Evolutionary conservation across 106 monocot genomes (phyloP).

Genomic region (Agapanthus africanus): DNA sequence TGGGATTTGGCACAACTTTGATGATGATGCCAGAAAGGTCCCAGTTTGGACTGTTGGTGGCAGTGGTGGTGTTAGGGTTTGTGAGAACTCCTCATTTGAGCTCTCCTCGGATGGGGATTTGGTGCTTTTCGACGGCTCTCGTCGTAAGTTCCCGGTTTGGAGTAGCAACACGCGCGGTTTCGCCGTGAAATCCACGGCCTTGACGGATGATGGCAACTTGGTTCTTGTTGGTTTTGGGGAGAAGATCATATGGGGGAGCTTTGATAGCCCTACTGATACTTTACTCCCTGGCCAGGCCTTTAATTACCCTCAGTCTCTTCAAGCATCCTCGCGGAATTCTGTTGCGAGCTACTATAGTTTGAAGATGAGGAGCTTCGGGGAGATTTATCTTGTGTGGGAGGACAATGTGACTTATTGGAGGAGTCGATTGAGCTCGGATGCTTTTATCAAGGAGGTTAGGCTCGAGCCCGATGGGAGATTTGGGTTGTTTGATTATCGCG

Average conservation of each 20-base stretch:
- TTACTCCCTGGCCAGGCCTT: slow-evolving; percentile 32
- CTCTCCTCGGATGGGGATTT: slow-evolving; percentile 35
- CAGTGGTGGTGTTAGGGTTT: slow-evolving; percentile 30
- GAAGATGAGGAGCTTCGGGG: slow-evolving; percentile 18
- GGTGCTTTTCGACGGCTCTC: slow-evolving; percentile 14
- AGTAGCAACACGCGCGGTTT: slow-evolving; percentile 24
- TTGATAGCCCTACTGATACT: slow-evolving; percentile 33
- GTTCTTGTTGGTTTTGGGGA: slow-evolving; percentile 15
- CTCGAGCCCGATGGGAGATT: slow-evolving; percentile 22
- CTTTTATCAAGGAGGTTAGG: slow-evolving; percentile 17
- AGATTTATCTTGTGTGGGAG: slow-evolving; percentile 41
- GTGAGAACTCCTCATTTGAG: slow-evolving; percentile 20
- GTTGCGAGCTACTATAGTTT: slow-evolving; percentile 35
- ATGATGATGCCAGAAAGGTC: neutral
- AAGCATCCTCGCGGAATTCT: slow-evolving; percentile 14
- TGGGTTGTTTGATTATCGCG: slow-evolving; percentile 20
- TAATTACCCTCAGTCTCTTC: slow-evolving; percentile 27
- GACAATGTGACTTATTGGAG: slow-evolving; percentile 45
- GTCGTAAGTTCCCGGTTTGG: slow-evolving; percentile 18
- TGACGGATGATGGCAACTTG: slow-evolving; percentile 26
- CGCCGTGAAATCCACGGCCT: slow-evolving; percentile 11
- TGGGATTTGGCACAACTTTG: slow-evolving; percentile 26
- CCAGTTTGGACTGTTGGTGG: slow-evolving; percentile 44
- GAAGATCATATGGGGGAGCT: slow-evolving; percentile 29
- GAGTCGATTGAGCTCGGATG: slow-evolving; percentile 7